A percentile compares a stretch with the other conserved stretches of the same genome.
Evolutionary conservation across 2,329 filamentous ascomycete genomes (phyloP).

Genomic region (Colletotrichum chlorophyti): DNA sequence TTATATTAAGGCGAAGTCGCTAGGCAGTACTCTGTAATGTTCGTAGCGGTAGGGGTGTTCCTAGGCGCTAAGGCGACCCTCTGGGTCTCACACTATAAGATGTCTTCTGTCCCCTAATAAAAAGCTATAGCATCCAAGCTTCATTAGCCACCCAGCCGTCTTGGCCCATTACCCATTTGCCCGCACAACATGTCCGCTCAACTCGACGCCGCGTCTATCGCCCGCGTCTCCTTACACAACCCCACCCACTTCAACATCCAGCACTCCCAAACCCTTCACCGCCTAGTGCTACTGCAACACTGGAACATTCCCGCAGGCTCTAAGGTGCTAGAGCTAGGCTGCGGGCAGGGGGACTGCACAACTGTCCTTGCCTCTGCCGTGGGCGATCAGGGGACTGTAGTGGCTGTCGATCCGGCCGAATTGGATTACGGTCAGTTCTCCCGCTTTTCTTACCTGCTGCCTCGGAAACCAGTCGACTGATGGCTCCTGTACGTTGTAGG

Average conservation of each 20-base stretch:
- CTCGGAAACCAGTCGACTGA: background rate
- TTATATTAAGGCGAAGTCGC: too few species aligned
- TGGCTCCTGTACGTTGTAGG: conserved; percentile 22
- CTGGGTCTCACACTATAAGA: too few species aligned
- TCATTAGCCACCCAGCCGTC: too few species aligned
- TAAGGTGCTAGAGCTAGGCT: background rate
- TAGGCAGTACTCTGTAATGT: too few species aligned
- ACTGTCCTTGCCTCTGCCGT: background rate
- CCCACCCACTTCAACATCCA: background rate
- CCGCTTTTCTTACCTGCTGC: background rate
- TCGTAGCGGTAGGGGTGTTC: too few species aligned
- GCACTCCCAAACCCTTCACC: background rate
- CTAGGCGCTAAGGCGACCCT: too few species aligned
- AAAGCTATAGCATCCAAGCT: too few species aligned
- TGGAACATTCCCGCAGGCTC: background rate
- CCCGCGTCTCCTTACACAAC: conserved; percentile 28
- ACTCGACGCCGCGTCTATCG: conserved; percentile 31
- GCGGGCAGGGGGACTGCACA: background rate
- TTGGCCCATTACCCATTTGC: too few species aligned
- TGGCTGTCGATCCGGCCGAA: background rate
- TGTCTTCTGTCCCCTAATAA: too few species aligned
- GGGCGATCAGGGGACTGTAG: background rate
- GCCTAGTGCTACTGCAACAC: background rate
- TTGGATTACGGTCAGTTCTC: background rate
- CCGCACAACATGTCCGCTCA: conserved; percentile 27